Evolutionary conservation across 768 basidiomycete genomes (phyloP).

Genomic region (Collybia nuda): DNA sequence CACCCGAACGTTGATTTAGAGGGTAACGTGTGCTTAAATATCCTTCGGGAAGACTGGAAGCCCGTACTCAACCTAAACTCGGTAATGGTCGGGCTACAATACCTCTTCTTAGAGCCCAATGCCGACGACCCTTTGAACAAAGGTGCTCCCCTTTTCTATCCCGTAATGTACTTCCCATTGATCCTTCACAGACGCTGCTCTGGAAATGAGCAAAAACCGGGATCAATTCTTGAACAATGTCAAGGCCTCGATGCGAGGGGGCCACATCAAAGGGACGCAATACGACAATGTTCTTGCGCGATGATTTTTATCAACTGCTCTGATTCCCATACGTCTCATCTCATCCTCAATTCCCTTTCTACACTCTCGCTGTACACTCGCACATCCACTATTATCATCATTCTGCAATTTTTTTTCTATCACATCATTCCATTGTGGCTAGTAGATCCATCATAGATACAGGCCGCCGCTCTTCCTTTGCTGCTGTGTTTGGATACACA

Average conservation of each 20-base stretch:
- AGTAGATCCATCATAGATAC: constrained; percentile 34
- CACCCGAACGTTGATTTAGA: constrained; percentile 98
- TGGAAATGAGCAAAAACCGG: constrained; percentile 88
- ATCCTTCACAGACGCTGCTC: constrained; percentile 77
- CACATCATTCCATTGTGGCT: constrained; percentile 17
- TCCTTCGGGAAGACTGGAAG: constrained; percentile 99
- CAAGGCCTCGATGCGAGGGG: constrained; percentile 83
- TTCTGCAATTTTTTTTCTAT: constrained; percentile 24
- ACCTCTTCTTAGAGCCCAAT: constrained; percentile 97
- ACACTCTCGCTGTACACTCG: constrained; percentile 26
- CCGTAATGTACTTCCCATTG: constrained; percentile 3
- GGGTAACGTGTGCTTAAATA: constrained; percentile 98
- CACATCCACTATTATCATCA: constrained; percentile 31
- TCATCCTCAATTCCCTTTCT: constrained; percentile 21
- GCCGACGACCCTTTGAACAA: constrained; percentile 99
- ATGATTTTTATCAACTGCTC: constrained; percentile 23
- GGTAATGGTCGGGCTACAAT: constrained; percentile 98
- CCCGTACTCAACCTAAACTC: constrained; percentile 97
- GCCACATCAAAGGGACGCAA: constrained; percentile 69
- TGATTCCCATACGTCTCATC: constrained; percentile 12
- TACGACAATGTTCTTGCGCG: constrained; percentile 74
- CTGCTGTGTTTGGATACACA: constrained; percentile 22
- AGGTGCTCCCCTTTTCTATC: constrained; percentile 44
- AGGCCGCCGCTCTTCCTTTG: constrained; percentile 8
- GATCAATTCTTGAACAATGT: constrained; percentile 85